Base-by-base conservation (phyloP, 1,139 yeast genomes). In the Saccharomycopsis hybrid region DNA sequence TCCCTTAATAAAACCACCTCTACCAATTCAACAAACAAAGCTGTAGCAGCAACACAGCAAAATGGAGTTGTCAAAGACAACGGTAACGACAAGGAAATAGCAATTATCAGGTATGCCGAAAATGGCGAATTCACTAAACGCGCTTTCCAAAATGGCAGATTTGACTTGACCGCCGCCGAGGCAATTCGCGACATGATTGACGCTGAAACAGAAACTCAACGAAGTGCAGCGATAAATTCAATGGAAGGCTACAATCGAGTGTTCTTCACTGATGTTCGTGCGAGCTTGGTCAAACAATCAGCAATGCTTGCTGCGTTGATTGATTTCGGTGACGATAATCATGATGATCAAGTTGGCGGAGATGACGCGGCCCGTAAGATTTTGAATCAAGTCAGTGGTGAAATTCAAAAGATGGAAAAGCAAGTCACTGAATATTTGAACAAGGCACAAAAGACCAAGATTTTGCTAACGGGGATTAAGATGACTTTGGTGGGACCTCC, bases 321-420 rank as follows among this genome's bases (percentile, higher is more conserved):
- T 46, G 98, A 94, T 65, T 92, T 92, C 47, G 97, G 96, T n/a
- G 98, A 92, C 57, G 95, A 88, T 57, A 87, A 86, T 50, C 96
- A 87, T 56, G 72, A 88, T 33, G 89, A 83, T 8, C 85, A 84
- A 56, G 73, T 75, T 1, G 60, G 64, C 18, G 33, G 35, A 3
- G 53, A 49, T 24, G 18, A 18, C 18, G 18, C 18, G 18, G 18
- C 18, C 18, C 18, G 18, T 18, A 32, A 35, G 11, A n/a, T 39
- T 7, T 50, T 69, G 27, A 27, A 44, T 27, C 28, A 40, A 7
- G 58, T 64, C 4, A 68, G 65, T 3, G 62, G 64, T 11, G 69
- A 83, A 24, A 75, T 86, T 51, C 67, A 65, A 11, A 65, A 66
- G 1, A 89, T 86, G 1, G 71, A 67, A 9, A 44, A 37, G 0